Evolutionary conservation across 2,329 filamentous ascomycete species (phyloP), one percentile per base, ranked within the genome.

Genomic region (Sarocladium kiliense): DNA sequence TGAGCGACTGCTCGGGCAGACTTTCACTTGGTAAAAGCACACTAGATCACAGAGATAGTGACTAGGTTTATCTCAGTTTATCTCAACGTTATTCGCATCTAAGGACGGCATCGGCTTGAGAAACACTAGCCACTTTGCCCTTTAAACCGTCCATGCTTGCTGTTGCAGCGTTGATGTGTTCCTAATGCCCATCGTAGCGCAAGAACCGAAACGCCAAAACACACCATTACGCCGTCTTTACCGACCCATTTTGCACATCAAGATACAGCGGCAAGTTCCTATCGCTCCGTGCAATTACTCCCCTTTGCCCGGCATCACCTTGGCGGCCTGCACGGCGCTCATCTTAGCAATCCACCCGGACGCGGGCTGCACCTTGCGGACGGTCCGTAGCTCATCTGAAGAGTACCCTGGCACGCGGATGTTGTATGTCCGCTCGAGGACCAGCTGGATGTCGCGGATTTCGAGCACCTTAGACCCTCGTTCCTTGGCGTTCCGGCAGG

Each of bases 281-380:
- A n/a, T 32, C 5, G n/a, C 7, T n/a, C 7, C 16, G n/a, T 5
- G n/a, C 5, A 39, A 21, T 62, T 74, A 75, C 64, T 82, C 79
- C 50, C 77, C 76, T 68, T 82, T 82, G 23, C 82, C 80, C 3
- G 82, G 77, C 72, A 82, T 86, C 45, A 87, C 91, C 77, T 97
- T 97, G 47, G 91, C 91, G 1, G 92, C 93, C 73, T 96, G 91
- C 16, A 99, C 88, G 23, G 94, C 93, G 65, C 91, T 93, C 87
- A 99, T 95, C 79, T 99, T 99, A 62, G 89, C 87, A 59, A 94
- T 93, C 91, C 94, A 99, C 21, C 85, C 89, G 16, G 87, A 77
- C 19, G 91, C 86, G 2, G 94, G 94, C 68, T 94, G 88, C 54
- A 95, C 88, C 77, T 97, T 97, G 69, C 92, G 87, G 27, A 97